A percentile compares a stretch with the other conserved stretches of the same genome.
Evolutionary conservation across 83 land plant species (phyloP).

Genomic region (Thuja plicata): DNA sequence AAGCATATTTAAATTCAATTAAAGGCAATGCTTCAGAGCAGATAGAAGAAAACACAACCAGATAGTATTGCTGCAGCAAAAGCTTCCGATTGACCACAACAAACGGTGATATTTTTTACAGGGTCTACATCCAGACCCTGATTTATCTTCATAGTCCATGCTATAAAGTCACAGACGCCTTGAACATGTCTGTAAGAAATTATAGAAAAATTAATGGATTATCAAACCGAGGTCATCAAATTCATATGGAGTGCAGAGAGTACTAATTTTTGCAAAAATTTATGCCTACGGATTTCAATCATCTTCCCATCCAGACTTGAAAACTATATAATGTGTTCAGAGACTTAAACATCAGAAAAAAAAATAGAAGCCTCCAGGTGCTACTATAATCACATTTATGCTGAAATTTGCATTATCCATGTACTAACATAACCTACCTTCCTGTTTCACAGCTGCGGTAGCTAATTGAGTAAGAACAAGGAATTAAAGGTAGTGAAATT

Average conservation of each 20-base stretch:
- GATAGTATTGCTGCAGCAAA: slow-evolving; percentile 88
- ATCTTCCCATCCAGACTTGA: not conserved
- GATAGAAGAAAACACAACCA: slow-evolving; percentile 35
- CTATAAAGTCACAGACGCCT: slow-evolving; percentile 80
- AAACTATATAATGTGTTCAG: not conserved
- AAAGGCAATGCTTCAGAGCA: not conserved
- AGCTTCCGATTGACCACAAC: slow-evolving; percentile 96
- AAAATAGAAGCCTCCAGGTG: not conserved
- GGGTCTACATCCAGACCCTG: slow-evolving; percentile 79
- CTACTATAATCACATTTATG: not conserved
- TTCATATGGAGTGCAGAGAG: not conserved
- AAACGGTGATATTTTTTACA: slow-evolving; percentile 63
- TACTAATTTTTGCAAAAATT: not conserved
- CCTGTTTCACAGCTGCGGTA: not conserved
- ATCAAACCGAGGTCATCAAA: not conserved
- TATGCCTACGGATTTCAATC: not conserved
- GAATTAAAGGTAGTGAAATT: not conserved
- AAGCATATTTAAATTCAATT: not conserved
- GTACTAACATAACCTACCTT: not conserved
- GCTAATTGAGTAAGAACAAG: not conserved
- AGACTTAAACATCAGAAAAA: not conserved
- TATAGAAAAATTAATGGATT: not conserved
- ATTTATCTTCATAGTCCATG: slow-evolving; percentile 40
- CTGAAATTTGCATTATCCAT: not conserved
- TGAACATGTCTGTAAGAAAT: slow-evolving; percentile 77